Percentiles rank a stretch among this genome's conserved stretches.
Conservation (phyloP, 345 rosid genomes). For the Cardamine chenopodiifolia region DNA sequence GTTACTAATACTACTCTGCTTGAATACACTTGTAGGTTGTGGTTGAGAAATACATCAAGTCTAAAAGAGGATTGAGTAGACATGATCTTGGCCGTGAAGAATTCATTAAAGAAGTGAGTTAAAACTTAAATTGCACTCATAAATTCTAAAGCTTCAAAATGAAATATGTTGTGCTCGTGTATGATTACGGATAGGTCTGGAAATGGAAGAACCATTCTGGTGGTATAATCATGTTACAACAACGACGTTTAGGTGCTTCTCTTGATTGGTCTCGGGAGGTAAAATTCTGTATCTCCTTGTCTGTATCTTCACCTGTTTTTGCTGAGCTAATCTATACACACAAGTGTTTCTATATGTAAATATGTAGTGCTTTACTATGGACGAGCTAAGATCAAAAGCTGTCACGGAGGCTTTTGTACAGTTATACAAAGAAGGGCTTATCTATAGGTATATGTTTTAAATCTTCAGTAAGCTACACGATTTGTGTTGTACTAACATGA, state of each 20-base stretch:
- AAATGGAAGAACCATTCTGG: constrained; percentile 78
- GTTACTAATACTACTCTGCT: no score
- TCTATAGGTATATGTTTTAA: no score
- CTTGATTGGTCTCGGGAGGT: constrained; percentile 97
- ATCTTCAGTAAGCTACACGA: no score
- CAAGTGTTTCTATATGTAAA: background rate
- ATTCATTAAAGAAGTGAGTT: constrained; percentile 66
- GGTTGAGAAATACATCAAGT: constrained; percentile 89
- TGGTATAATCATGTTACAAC: constrained; percentile 64
- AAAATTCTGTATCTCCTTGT: no score
- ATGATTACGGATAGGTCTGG: constrained; percentile 58
- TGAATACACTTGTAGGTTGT: constrained; percentile 65
- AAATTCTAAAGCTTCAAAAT: background rate
- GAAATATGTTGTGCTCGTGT: background rate
- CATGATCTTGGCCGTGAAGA: constrained; percentile 82
- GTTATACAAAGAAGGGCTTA: constrained; percentile 64
- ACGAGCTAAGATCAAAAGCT: constrained; percentile 75
- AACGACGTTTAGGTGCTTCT: constrained; percentile 74
- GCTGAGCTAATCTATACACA: no score
- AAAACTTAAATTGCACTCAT: no score
- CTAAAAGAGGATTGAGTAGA: constrained; percentile 61
- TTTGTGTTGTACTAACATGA: no score
- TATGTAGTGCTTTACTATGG: constrained; percentile 82
- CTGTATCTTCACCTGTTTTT: no score
- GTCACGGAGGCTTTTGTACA: constrained; percentile 72